Conservation (phyloP, 306 rosid genomes). For the Glycine latifolia region DNA sequence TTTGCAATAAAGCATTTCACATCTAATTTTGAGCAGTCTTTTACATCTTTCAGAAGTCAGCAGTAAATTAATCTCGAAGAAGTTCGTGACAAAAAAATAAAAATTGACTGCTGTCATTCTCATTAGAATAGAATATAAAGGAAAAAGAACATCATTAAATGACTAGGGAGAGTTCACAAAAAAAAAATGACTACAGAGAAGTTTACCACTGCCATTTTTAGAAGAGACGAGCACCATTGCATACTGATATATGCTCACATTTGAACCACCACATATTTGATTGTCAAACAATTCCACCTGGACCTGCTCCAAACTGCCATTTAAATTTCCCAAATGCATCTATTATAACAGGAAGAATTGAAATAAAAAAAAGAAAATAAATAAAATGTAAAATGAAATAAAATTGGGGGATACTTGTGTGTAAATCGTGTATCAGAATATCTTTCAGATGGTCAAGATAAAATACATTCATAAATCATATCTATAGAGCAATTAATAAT, state of each 20-base stretch:
- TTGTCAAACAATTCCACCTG: constrained; percentile 88
- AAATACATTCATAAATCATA: constrained; percentile 31
- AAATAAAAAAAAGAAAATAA: constrained; percentile 31
- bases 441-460: too few species aligned
- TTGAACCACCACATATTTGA: constrained; percentile 80
- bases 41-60: constrained; percentile 18
- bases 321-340: constrained; percentile 84
- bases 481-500: constrained; percentile 2
- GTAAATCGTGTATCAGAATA: too few species aligned
- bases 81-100: constrained; percentile 13
- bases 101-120: constrained; percentile 24
- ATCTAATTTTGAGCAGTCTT: constrained; percentile 23
- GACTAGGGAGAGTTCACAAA: not conserved
- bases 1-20: constrained; percentile 23
- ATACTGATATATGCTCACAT: constrained; percentile 84
- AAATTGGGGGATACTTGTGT: too few species aligned
- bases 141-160: constrained; percentile 21
- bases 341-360: constrained; percentile 57
- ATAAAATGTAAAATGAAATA: too few species aligned
- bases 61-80: constrained; percentile 32
- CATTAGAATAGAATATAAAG: constrained; percentile 30
- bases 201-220: constrained; percentile 65
- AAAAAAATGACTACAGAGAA: constrained; percentile 29
- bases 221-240: constrained; percentile 74
- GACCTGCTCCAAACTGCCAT: constrained; percentile 99